A percentile compares a stretch with the other conserved stretches of the same genome.
Conservation (phyloP, 441 rosid species). For the Pelargonium fulgidum region DNA sequence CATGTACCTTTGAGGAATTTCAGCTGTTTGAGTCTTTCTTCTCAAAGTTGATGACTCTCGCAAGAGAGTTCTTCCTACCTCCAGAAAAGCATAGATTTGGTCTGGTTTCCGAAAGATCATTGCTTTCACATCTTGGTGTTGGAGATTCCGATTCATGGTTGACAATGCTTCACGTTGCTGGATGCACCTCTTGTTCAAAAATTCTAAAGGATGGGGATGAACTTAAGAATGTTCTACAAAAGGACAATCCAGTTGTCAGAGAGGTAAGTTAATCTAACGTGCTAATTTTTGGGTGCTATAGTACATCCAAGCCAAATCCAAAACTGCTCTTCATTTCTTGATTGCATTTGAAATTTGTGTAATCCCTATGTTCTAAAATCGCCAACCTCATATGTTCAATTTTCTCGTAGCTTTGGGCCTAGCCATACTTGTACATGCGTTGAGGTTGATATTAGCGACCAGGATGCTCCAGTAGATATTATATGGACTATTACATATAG, state of each 20-base stretch:
- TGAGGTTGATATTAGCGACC: too few relatives aligned
- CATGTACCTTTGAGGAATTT: slow-evolving; percentile 60
- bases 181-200: slow-evolving; percentile 73
- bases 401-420: too few relatives aligned
- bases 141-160: slow-evolving; percentile 56
- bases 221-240: slow-evolving; percentile 41
- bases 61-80: slow-evolving; percentile 64
- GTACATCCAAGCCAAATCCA: too few relatives aligned
- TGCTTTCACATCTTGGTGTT: slow-evolving; percentile 50
- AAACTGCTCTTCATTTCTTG: too few relatives aligned
- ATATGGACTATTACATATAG: too few relatives aligned
- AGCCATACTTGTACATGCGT: too few relatives aligned
- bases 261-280: slow-evolving; percentile 42
- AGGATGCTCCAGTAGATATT: too few relatives aligned
- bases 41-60: slow-evolving; percentile 41
- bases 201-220: slow-evolving; percentile 51
- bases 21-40: slow-evolving; percentile 62
- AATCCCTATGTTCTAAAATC: too few relatives aligned
- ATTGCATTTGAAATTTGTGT: too few relatives aligned
- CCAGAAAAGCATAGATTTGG: slow-evolving; percentile 71
- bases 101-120: slow-evolving; percentile 50
- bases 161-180: slow-evolving; percentile 50
- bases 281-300: neutral
- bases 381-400: too few relatives aligned
- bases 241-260: slow-evolving; percentile 40